A percentile compares a stretch with the other conserved stretches of the same genome.
These are phyloP conservation scores for Begonia masoniana DNA, from an alignment of 306 rosid genomes.

Conservation along the genomic window DNA sequence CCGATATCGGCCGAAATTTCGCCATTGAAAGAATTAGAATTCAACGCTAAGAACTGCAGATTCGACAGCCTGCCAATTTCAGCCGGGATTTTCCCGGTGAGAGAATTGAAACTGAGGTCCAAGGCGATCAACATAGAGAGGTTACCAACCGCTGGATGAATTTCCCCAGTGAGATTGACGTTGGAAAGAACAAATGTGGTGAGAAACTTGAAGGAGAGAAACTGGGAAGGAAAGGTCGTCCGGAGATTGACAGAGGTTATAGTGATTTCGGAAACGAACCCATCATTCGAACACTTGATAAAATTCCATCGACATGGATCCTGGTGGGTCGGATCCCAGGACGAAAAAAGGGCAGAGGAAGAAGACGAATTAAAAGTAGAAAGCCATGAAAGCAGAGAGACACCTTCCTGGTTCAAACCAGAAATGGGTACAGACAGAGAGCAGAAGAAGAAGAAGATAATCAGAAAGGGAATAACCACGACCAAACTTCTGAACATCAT, in stretches of 20 bases:
- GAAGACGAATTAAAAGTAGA: constrained; percentile 59
- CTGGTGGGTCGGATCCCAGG: constrained; percentile 58
- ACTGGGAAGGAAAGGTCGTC: constrained; percentile 46
- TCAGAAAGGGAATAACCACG: constrained; percentile 11
- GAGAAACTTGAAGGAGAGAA: constrained; percentile 52
- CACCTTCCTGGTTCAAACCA: constrained; percentile 81
- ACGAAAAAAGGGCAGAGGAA: constrained; percentile 50
- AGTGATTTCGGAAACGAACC: constrained; percentile 49
- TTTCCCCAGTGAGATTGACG: constrained; percentile 67
- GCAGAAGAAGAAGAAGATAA: constrained; percentile 40
- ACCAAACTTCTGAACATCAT: background rate
- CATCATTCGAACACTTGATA: constrained; percentile 46
- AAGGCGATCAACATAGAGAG: constrained; percentile 51
- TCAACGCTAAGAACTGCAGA: constrained; percentile 39
- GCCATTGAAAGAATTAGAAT: constrained; percentile 58
- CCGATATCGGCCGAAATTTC: constrained; percentile 59
- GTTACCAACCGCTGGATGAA: constrained; percentile 58
- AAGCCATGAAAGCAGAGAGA: constrained; percentile 83
- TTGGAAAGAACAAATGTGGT: constrained; percentile 55
- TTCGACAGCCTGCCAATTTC: constrained; percentile 44
- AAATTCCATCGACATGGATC: constrained; percentile 85
- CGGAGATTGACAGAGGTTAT: constrained; percentile 48
- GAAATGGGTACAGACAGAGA: constrained; percentile 33
- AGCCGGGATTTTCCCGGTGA: constrained; percentile 61
- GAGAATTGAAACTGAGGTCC: constrained; percentile 76